phyloP scores from a whole-genome alignment of 257 asterid genomes.

The Jaltomata sinuosa region DNA sequence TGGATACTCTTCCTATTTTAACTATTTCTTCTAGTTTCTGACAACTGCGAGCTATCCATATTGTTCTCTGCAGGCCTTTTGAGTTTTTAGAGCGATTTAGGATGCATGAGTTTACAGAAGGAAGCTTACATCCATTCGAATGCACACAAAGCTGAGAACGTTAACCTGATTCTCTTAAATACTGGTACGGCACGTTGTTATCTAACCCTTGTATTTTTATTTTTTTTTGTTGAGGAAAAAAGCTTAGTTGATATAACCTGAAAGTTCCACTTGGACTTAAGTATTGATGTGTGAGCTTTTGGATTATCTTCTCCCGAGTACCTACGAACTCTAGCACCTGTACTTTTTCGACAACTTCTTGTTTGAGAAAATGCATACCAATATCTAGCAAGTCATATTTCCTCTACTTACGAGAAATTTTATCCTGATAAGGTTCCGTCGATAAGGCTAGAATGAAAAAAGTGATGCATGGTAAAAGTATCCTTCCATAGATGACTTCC shows the following conservation, averaged over 20 bases:
- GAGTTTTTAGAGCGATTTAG: slow-evolving; percentile 84
- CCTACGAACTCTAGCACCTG: neutral
- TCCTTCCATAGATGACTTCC: neutral
- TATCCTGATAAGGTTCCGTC: neutral
- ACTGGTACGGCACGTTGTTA: neutral
- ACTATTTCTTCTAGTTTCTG: neutral
- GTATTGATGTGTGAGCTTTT: neutral
- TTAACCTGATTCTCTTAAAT: neutral
- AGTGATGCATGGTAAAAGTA: neutral
- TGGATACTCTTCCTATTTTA: neutral
- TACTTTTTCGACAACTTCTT: neutral
- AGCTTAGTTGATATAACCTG: neutral
- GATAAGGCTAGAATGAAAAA: neutral
- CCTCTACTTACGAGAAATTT: neutral
- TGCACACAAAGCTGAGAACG: slow-evolving; percentile 74
- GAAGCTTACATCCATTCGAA: slow-evolving; percentile 86
- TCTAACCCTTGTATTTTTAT: neutral
- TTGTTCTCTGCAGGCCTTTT: slow-evolving; percentile 59
- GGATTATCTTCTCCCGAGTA: neutral
- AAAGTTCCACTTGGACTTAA: neutral
- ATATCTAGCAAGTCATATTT: neutral
- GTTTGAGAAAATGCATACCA: neutral
- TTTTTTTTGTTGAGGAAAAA: neutral
- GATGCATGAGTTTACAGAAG: slow-evolving; percentile 87
- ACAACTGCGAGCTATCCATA: neutral